Base-by-base conservation (phyloP, 139 green algal genomes). In the Desmodesmus armatus region DNA sequence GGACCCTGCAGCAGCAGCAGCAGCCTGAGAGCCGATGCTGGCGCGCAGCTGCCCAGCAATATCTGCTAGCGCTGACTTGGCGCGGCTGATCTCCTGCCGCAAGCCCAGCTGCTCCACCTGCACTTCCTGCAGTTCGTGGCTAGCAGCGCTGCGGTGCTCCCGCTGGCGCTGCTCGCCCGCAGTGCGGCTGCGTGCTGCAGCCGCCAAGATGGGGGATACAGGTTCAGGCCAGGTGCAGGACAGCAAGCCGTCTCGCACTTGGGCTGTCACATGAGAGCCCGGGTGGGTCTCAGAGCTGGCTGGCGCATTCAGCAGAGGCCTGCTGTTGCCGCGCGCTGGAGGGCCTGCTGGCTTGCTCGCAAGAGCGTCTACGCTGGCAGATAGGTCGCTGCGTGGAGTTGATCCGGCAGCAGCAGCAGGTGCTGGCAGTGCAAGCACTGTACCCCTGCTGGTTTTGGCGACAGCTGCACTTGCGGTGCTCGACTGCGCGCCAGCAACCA, bases 91-190 rank as follows among this genome's bases (percentile, higher is more conserved):
- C 25, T 82, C 76, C 37, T 72, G 44, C 11, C 76, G 37, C n/a
- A 82, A 39, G 3, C 76, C 76, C 5, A 73, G 25, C 76, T 82
- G 76, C 76, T 82, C 76, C 23, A 72, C 55, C 37, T 82, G 76
- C 21, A 82, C 76, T 23, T 67, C 29, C 39, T 82, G 76, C 53
- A 82, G 76, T 55, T 82, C 76, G 27, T 40, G 25, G 39, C 55
- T 55, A 23, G 76, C 76, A 40, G 76, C 76, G 37, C 51, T 62
- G 13, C 41, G n/a, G 55, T 82, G 76, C 2, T 72, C 53, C 23
- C 53, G 33, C 44, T 82, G 76, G 31, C 72, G 62, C 40, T 72
- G 37, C 55, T 41, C 35, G 51, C 76, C 76, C 11, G 55, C 37
- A 29, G 31, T 33, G 23, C 37, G 27, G n/a, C n/a, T 39, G 2